phyloP scores from a whole-genome alignment of 2,329 filamentous ascomycete species.

The Aquanectria penicillioides region DNA sequence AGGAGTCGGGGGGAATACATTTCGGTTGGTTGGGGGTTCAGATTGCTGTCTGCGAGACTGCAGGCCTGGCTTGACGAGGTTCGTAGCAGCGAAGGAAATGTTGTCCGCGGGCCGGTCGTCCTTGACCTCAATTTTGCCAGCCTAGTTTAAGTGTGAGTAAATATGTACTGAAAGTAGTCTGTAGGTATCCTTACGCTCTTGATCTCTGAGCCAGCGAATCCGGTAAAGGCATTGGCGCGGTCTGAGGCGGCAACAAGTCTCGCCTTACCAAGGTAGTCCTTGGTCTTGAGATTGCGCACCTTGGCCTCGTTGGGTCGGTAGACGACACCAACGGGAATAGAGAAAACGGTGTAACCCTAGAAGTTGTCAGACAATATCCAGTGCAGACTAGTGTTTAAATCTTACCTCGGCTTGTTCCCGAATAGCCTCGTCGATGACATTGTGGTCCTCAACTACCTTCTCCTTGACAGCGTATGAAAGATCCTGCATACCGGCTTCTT shows the following conservation, averaged over 20 bases:
- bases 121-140: constrained; percentile 64
- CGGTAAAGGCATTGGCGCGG: constrained; percentile 81
- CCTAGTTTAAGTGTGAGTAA: constrained; percentile 47
- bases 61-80: constrained; percentile 88
- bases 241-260: constrained; percentile 90
- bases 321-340: constrained; percentile 93
- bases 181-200: constrained; percentile 68
- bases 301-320: constrained; percentile 98
- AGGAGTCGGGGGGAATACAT: constrained; percentile 96
- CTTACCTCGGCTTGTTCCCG: constrained; percentile 88
- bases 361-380: constrained; percentile 39
- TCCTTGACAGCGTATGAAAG: constrained; percentile 91
- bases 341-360: constrained; percentile 97
- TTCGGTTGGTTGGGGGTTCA: constrained; percentile 80
- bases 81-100: constrained; percentile 91
- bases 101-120: constrained; percentile 87
- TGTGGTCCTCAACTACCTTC: constrained; percentile 95
- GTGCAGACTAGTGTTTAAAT: neutral
- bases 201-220: constrained; percentile 81
- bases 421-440: constrained; percentile 98
- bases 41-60: constrained; percentile 85
- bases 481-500: constrained; percentile 90
- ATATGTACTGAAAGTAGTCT: neutral
- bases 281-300: constrained; percentile 96
- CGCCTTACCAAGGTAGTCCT: constrained; percentile 98